These are phyloP conservation scores for Pyracantha coccinea DNA, from an alignment of 331 rosid species.

Conservation along the genomic window DNA sequence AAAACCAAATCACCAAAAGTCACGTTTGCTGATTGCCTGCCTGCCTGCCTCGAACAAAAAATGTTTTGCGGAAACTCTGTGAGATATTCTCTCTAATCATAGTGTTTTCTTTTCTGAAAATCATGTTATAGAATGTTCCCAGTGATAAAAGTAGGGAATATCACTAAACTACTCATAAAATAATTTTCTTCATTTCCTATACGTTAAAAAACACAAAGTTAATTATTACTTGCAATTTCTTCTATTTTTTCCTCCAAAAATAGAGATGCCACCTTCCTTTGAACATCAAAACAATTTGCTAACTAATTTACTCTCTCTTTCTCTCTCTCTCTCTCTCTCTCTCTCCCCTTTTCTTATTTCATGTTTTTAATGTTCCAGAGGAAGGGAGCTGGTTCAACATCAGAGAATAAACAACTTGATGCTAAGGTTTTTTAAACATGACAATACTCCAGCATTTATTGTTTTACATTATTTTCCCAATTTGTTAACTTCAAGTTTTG, in stretches of 20 bases:
- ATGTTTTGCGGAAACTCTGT: constrained; percentile 16
- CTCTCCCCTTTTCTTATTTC: background rate
- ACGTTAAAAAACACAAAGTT: background rate
- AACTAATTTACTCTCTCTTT: background rate
- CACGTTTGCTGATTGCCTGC: too few species aligned
- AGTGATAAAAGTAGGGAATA: background rate
- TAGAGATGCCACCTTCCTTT: background rate
- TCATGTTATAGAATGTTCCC: background rate
- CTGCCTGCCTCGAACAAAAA: constrained; percentile 5
- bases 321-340: background rate
- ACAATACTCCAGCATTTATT: background rate
- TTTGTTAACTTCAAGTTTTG: background rate
- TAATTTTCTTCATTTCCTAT: background rate
- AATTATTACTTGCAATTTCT: background rate
- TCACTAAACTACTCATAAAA: background rate
- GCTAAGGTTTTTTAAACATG: constrained; percentile 52
- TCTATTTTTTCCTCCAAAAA: background rate
- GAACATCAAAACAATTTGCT: too few species aligned
- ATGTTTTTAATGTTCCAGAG: constrained; percentile 40
- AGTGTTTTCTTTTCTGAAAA: background rate
- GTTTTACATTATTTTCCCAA: background rate
- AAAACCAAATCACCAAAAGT: too few species aligned
- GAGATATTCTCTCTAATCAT: constrained; percentile 22
- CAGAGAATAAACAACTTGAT: constrained; percentile 70
- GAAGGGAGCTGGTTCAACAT: constrained; percentile 73